phyloP scores from a whole-genome alignment of 129 eudicot genomes.

The Artemisia tridentata region DNA sequence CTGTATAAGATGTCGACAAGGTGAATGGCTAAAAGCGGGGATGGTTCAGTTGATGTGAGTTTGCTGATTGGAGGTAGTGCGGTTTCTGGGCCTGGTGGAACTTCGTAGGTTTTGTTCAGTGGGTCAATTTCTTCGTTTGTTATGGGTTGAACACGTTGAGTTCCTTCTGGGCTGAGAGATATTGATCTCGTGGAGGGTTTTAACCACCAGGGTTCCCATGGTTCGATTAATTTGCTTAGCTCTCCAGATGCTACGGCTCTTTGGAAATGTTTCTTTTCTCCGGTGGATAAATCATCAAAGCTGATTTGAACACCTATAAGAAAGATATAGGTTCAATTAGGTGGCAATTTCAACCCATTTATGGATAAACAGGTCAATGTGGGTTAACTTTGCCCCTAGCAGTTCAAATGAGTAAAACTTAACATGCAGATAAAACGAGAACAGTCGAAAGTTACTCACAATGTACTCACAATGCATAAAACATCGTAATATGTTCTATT shows the following conservation, averaged over 20 bases:
- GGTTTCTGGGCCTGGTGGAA: conserved; percentile 81
- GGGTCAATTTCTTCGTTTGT: conserved; percentile 24
- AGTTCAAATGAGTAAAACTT: no score
- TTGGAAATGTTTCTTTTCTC: conserved; percentile 64
- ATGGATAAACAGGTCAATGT: no score
- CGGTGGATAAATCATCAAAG: conserved; percentile 55
- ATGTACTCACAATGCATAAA: no score
- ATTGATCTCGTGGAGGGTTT: conserved; percentile 71
- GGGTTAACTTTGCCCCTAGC: no score
- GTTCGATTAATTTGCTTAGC: conserved; percentile 80
- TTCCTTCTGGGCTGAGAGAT: conserved; percentile 62
- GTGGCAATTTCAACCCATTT: no score
- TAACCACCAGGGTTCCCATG: conserved; percentile 99
- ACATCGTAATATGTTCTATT: no score
- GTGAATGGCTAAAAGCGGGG: conserved; percentile 78
- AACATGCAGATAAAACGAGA: no score
- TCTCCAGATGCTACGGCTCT: conserved; percentile 90
- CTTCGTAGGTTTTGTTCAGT: conserved; percentile 24
- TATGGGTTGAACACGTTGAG: conserved; percentile 72
- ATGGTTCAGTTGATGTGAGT: conserved; percentile 67
- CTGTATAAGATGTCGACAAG: conserved; percentile 78
- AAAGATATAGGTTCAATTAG: neutral
- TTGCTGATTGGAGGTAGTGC: conserved; percentile 55
- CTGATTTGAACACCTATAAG: conserved; percentile 52
- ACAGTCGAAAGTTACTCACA: no score